Percentiles rank a stretch among this genome's conserved stretches.
phyloP scores from a whole-genome alignment of 2,329 filamentous ascomycete genomes.

The Xylaria sp. region DNA sequence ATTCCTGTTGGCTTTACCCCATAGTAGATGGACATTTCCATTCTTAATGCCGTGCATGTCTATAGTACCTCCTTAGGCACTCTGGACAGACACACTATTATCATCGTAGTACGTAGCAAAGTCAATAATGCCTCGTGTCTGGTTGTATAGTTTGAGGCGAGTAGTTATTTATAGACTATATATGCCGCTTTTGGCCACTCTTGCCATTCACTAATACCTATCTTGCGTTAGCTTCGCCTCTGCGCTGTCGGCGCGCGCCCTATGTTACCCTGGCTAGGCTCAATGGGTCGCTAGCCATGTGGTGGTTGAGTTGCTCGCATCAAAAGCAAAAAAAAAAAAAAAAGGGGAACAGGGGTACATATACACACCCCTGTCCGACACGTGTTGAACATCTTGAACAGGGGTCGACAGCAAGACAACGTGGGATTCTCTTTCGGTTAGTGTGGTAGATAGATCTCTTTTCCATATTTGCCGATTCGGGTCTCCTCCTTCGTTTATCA shows the following conservation, averaged over 20 bases:
- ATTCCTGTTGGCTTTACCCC: not conserved
- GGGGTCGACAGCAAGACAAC: conserved; percentile 13
- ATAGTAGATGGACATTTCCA: conserved; percentile 12
- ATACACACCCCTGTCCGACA: conserved; percentile 34
- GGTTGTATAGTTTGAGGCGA: conserved; percentile 16
- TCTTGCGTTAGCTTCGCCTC: conserved; percentile 24
- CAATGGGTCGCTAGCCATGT: not conserved
- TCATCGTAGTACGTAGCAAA: conserved; percentile 2
- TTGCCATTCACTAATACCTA: conserved; percentile 23
- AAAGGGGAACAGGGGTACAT: conserved; percentile 22
- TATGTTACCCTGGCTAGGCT: not conserved
- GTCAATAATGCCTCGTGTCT: conserved; percentile 36
- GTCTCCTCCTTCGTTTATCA: not conserved
- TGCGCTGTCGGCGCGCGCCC: conserved; percentile 9
- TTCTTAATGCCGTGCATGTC: conserved; percentile 4
- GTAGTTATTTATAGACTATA: conserved; percentile 35
- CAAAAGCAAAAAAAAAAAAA: conserved; percentile 2
- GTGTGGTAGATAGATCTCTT: conserved; percentile 24
- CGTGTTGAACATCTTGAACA: conserved; percentile 27
- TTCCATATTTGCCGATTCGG: conserved; percentile 5
- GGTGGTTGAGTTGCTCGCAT: not conserved
- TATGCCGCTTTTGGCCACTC: conserved; percentile 25
- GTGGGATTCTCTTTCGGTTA: conserved; percentile 29
- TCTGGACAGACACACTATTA: conserved; percentile 21
- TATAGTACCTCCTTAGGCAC: not conserved